Percentiles rank a stretch among this genome's conserved stretches.
phyloP scores from a whole-genome alignment of 495 filamentous ascomycete genomes.

The Evernia prunastri region DNA sequence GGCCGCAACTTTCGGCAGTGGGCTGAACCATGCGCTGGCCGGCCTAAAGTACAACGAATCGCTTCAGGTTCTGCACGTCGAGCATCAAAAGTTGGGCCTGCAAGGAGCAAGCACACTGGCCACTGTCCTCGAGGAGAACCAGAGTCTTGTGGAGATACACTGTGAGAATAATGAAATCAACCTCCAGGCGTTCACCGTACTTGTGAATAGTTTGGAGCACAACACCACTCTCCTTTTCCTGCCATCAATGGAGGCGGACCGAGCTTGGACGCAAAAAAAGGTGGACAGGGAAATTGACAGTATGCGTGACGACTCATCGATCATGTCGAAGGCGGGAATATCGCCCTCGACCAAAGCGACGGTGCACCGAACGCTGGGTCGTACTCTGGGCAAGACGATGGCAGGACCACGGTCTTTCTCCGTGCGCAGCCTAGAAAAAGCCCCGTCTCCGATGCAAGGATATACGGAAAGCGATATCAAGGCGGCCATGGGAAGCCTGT shows the following conservation, averaged over 20 bases:
- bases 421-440: slow-evolving; percentile 19
- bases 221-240: slow-evolving; percentile 62
- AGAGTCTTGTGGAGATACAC: slow-evolving; percentile 57
- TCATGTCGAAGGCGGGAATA: slow-evolving; percentile 16
- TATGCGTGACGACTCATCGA: slow-evolving; percentile 32
- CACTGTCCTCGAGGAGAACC: slow-evolving; percentile 67
- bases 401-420: slow-evolving; percentile 33
- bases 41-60: slow-evolving; percentile 71
- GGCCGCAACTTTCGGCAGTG: slow-evolving; percentile 74
- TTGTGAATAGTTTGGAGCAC: slow-evolving; percentile 63
- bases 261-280: slow-evolving; percentile 53
- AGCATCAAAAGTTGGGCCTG: slow-evolving; percentile 57
- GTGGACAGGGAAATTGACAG: slow-evolving; percentile 54
- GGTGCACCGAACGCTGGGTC: slow-evolving; percentile 26
- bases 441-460: slow-evolving; percentile 22
- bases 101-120: slow-evolving; percentile 70
- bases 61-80: slow-evolving; percentile 68
- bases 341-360: slow-evolving; percentile 26
- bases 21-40: slow-evolving; percentile 68
- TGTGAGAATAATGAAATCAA: slow-evolving; percentile 77
- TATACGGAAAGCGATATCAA: slow-evolving; percentile 46
- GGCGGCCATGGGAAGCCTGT: slow-evolving; percentile 48
- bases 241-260: slow-evolving; percentile 59
- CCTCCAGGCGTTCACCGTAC: slow-evolving; percentile 67
- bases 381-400: slow-evolving; percentile 31